Evolutionary conservation across 148 eudicot genomes (phyloP).

Genomic region (Amaranthus cruentus): DNA sequence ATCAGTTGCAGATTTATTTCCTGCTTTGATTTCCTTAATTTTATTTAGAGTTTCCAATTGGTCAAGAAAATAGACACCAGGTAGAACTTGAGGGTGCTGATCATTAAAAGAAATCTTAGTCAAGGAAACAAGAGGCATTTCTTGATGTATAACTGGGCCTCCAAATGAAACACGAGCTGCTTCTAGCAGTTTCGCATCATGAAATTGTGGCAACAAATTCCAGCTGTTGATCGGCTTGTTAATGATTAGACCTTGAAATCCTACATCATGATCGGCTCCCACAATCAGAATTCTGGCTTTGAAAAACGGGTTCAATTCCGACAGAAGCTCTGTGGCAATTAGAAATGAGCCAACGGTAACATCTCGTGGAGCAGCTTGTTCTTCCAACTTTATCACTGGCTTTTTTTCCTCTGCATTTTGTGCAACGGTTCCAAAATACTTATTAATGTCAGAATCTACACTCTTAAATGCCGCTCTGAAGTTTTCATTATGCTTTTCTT

Average conservation of each 20-base stretch:
- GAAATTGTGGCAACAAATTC: constrained; percentile 45
- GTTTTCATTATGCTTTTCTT: constrained; percentile 9
- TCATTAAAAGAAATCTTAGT: constrained; percentile 25
- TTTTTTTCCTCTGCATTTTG: constrained; percentile 22
- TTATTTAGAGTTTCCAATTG: constrained; percentile 34
- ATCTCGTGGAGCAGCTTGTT: constrained; percentile 20
- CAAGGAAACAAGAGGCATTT: constrained; percentile 61
- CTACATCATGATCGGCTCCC: constrained; percentile 49
- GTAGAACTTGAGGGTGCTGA: constrained; percentile 39
- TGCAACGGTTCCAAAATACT: constrained; percentile 29
- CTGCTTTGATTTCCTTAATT: constrained; percentile 42
- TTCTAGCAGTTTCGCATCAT: constrained; percentile 38
- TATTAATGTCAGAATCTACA: constrained; percentile 13
- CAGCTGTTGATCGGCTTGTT: constrained; percentile 62
- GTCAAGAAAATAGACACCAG: constrained; percentile 56
- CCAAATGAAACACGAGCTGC: constrained; percentile 68
- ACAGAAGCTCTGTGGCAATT: constrained; percentile 57
- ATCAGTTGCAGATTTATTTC: constrained; percentile 39
- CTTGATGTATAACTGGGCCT: constrained; percentile 58
- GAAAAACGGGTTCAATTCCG: constrained; percentile 41
- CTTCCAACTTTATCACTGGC: constrained; percentile 18
- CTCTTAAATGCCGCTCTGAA: constrained; percentile 18
- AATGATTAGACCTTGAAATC: constrained; percentile 68
- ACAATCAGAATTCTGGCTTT: constrained; percentile 53
- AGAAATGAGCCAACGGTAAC: constrained; percentile 58